A percentile compares a stretch with the other conserved stretches of the same genome.
Evolutionary conservation across 257 asterid genomes (phyloP).

Genomic region (Jaltomata sinuosa): DNA sequence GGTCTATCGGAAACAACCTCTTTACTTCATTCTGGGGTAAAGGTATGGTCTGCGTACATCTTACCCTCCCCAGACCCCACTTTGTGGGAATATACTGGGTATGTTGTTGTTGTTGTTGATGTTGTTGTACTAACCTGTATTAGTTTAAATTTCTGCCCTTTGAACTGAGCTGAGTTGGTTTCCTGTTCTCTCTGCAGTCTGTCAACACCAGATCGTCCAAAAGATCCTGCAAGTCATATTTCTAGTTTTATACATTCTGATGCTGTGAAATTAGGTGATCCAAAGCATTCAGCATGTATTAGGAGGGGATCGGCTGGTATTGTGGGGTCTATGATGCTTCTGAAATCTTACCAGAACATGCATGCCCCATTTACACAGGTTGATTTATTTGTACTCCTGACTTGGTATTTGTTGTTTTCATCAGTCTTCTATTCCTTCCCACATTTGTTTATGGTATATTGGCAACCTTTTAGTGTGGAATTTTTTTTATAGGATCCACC

Average conservation of each 20-base stretch:
- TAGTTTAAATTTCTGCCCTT: neutral
- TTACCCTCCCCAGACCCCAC: too few relatives aligned
- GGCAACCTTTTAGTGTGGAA: neutral
- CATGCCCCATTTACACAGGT: slow-evolving; percentile 86
- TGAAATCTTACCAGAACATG: slow-evolving; percentile 54
- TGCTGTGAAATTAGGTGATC: slow-evolving; percentile 17
- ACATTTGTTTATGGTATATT: neutral
- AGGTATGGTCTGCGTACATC: too few relatives aligned
- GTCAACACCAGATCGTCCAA: slow-evolving; percentile 13
- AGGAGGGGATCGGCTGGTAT: slow-evolving; percentile 63
- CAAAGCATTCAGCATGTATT: slow-evolving; percentile 17
- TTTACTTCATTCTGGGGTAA: too few relatives aligned
- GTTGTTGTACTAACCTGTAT: neutral
- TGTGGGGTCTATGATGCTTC: slow-evolving; percentile 63
- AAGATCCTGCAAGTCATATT: slow-evolving; percentile 4
- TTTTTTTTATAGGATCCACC: slow-evolving; percentile 62
- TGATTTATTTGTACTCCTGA: slow-evolving; percentile 17
- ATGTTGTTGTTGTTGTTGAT: too few relatives aligned
- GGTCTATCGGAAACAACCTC: too few relatives aligned
- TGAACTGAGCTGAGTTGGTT: neutral
- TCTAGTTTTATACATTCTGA: slow-evolving; percentile 11
- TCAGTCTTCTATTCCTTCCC: neutral
- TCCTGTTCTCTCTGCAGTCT: slow-evolving; percentile 19
- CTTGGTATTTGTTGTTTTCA: neutral
- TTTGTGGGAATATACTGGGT: too few relatives aligned